Evolutionary conservation across 2,329 filamentous ascomycete species (phyloP).

Genomic region (Ophiostoma pallidulum): DNA sequence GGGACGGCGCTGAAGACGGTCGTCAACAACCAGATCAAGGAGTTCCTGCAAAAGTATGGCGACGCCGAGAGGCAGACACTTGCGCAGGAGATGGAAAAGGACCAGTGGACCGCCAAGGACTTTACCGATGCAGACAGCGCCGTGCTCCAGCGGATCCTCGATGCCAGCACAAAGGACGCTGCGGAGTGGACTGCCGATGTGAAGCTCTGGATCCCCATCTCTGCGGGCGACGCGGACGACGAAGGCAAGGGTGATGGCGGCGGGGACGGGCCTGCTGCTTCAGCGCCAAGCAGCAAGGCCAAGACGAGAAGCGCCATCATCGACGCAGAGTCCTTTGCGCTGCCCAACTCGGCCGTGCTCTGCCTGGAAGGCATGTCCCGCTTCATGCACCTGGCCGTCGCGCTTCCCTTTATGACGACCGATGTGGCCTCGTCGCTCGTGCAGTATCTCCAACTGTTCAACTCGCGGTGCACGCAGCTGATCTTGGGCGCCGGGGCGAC

Average conservation of each 20-base stretch:
- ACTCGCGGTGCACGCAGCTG: slow-evolving; percentile 90
- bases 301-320: slow-evolving; percentile 65
- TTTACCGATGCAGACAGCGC: slow-evolving; percentile 54
- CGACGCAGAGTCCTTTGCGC: slow-evolving; percentile 74
- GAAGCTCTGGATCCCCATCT: slow-evolving; percentile 47
- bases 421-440: slow-evolving; percentile 73
- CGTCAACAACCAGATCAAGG: slow-evolving; percentile 72
- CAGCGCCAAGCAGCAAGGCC: slow-evolving; percentile 37
- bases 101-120: slow-evolving; percentile 71
- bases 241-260: slow-evolving; percentile 19
- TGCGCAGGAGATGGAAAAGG: slow-evolving; percentile 67
- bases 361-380: slow-evolving; percentile 74
- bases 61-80: slow-evolving; percentile 66
- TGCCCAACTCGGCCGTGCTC: slow-evolving; percentile 73
- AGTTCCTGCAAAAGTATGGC: slow-evolving; percentile 64
- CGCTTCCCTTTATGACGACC: slow-evolving; percentile 79
- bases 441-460: slow-evolving; percentile 85
- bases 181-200: slow-evolving; percentile 54
- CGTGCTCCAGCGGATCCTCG: slow-evolving; percentile 55
- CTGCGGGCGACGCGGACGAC: slow-evolving; percentile 28
- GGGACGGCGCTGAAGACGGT: slow-evolving; percentile 67
- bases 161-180: slow-evolving; percentile 62
- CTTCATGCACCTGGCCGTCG: slow-evolving; percentile 73
- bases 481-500: slow-evolving; percentile 93
- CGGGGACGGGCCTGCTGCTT: not conserved